phyloP scores from a whole-genome alignment of 2,329 filamentous ascomycete species.

The Fusarium mangiferae region DNA sequence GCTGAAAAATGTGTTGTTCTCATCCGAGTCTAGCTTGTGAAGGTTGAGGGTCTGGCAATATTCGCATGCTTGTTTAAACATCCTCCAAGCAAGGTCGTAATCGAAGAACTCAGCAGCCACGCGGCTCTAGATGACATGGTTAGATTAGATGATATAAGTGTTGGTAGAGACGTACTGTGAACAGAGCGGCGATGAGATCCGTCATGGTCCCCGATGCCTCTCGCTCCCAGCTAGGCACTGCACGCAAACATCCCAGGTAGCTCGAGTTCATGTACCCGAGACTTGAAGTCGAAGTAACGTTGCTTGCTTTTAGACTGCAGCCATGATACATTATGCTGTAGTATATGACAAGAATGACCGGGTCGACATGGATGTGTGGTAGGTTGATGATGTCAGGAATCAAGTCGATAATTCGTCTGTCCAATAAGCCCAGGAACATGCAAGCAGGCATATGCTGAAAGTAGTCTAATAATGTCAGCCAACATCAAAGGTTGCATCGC shows the following conservation, averaged over 20 bases:
- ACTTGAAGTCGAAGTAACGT: slow-evolving; percentile 15
- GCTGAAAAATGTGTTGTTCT: slow-evolving; percentile 15
- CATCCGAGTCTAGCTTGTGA: slow-evolving; percentile 45
- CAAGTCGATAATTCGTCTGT: slow-evolving; percentile 43
- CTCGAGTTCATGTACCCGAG: slow-evolving; percentile 39
- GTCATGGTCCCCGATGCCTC: slow-evolving; percentile 46
- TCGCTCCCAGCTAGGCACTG: slow-evolving; percentile 45
- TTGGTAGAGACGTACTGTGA: slow-evolving; percentile 30
- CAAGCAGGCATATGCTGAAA: slow-evolving; percentile 45
- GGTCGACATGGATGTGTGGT: slow-evolving; percentile 46
- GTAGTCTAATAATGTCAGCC: slow-evolving; percentile 32
- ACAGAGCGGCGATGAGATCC: slow-evolving; percentile 46
- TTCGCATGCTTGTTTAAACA: slow-evolving; percentile 45
- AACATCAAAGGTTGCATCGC: accelerated
- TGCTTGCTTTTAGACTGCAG: slow-evolving; percentile 37
- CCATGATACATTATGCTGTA: slow-evolving; percentile 47
- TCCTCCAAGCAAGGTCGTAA: slow-evolving; percentile 47
- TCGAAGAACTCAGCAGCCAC: slow-evolving; percentile 48
- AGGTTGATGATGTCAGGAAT: slow-evolving; percentile 45
- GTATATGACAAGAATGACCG: slow-evolving; percentile 45
- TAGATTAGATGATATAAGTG: background rate
- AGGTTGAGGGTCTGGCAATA: slow-evolving; percentile 47
- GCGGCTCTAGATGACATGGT: slow-evolving; percentile 32
- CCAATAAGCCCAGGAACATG: slow-evolving; percentile 44
- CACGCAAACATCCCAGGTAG: slow-evolving; percentile 46